Percentiles rank a stretch among this genome's conserved stretches.
These are phyloP conservation scores for Phytophthora chlamydospora DNA, from an alignment of 352 stramenopile genomes.

Conservation along the genomic window DNA sequence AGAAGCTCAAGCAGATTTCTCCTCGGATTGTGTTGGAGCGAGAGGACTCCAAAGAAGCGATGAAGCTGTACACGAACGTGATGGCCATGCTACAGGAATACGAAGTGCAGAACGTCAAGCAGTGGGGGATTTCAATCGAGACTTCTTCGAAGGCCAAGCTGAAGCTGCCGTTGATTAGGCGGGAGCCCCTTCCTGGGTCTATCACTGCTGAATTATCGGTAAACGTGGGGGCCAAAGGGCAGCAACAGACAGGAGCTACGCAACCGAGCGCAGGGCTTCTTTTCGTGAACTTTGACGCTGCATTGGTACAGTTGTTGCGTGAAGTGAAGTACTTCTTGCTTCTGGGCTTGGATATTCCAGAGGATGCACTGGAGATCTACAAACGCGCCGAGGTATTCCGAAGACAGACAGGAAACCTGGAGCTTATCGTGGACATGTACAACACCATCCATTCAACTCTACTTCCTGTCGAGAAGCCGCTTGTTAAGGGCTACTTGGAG, in stretches of 20 bases:
- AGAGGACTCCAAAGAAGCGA: constrained; percentile 90
- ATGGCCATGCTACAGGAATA: constrained; percentile 85
- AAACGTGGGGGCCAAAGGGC: constrained; percentile 4
- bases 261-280: constrained; percentile 39
- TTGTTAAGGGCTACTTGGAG: constrained; percentile 90
- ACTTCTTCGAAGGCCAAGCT: constrained; percentile 85
- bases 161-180: constrained; percentile 85
- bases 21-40: constrained; percentile 83
- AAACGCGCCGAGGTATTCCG: constrained; percentile 92
- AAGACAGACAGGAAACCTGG: constrained; percentile 91
- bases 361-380: constrained; percentile 92
- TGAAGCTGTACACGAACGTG: constrained; percentile 91
- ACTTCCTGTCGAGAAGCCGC: constrained; percentile 88
- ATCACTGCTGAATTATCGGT: constrained; percentile 11
- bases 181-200: constrained; percentile 39
- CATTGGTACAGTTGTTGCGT: constrained; percentile 89
- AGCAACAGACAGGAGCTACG: constrained; percentile 16
- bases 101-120: constrained; percentile 82
- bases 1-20: constrained; percentile 83
- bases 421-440: constrained; percentile 94
- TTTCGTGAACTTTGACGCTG: constrained; percentile 92
- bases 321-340: constrained; percentile 96
- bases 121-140: constrained; percentile 83
- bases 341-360: constrained; percentile 88
- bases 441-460: constrained; percentile 91